phyloP scores from a whole-genome alignment of 2,329 filamentous ascomycete species.

The Elsinoe batatas region DNA sequence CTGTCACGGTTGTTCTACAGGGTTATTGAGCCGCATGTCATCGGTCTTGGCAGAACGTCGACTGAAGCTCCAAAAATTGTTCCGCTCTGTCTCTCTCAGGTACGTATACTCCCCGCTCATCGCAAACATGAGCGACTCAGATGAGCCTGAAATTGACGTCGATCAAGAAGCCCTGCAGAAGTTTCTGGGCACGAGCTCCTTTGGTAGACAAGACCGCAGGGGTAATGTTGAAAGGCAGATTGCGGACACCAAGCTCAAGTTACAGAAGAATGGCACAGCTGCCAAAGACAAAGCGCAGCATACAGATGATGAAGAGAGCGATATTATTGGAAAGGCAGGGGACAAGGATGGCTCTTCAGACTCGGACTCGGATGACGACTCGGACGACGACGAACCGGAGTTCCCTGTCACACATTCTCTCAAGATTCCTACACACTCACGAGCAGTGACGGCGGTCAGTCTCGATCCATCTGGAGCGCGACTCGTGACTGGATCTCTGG shows the following conservation, averaged over 20 bases:
- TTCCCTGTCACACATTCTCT: constrained; percentile 91
- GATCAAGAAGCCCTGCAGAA: constrained; percentile 61
- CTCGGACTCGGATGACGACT: constrained; percentile 48
- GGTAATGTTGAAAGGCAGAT: constrained; percentile 72
- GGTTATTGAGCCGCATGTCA: constrained; percentile 5
- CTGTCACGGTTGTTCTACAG: not conserved
- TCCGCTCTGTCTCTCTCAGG: too few species aligned
- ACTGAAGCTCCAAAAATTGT: not conserved
- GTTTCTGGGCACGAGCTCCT: constrained; percentile 70
- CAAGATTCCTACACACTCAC: constrained; percentile 82
- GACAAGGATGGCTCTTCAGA: constrained; percentile 30
- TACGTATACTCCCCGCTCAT: not conserved
- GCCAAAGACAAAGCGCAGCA: constrained; percentile 33
- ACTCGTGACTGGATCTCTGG: constrained; percentile 80
- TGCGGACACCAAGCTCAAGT: constrained; percentile 53
- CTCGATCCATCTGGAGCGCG: constrained; percentile 78
- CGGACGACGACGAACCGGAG: constrained; percentile 68
- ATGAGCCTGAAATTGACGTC: constrained; percentile 14
- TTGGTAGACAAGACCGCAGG: constrained; percentile 70
- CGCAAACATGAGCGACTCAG: not conserved
- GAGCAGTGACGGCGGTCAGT: constrained; percentile 72
- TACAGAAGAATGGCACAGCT: constrained; percentile 18
- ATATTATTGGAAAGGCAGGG: too few species aligned
- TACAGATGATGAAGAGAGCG: constrained; percentile 37
- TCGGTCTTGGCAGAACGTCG: not conserved